Evolutionary conservation across 2,329 filamentous ascomycete species (phyloP).

Genomic region (Fonsecaea pedrosoi): DNA sequence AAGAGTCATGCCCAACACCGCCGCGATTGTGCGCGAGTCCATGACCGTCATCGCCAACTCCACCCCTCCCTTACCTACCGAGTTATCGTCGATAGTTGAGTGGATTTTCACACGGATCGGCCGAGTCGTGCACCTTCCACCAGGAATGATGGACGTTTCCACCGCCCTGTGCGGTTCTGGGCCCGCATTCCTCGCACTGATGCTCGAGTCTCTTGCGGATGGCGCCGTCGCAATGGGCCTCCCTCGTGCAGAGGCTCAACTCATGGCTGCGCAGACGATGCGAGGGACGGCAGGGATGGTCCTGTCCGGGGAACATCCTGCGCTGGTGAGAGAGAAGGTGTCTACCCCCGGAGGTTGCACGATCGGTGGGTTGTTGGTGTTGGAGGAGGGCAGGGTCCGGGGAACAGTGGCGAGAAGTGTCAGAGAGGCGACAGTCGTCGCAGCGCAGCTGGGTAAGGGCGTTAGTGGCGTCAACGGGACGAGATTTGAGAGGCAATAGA

Average conservation of each 20-base stretch:
- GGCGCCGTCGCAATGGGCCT: slow-evolving; percentile 69
- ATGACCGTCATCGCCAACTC: slow-evolving; percentile 79
- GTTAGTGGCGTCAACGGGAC: slow-evolving; percentile 40
- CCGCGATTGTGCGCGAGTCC: slow-evolving; percentile 75
- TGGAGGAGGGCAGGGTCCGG: slow-evolving; percentile 80
- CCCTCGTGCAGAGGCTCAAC: slow-evolving; percentile 63
- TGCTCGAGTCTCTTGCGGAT: slow-evolving; percentile 66
- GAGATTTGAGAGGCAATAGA: slow-evolving; percentile 31
- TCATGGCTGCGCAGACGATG: slow-evolving; percentile 69
- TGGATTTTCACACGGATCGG: slow-evolving; percentile 65
- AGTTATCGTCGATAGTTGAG: slow-evolving; percentile 54
- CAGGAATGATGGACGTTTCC: slow-evolving; percentile 40
- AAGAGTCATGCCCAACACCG: slow-evolving; percentile 84
- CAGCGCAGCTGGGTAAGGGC: slow-evolving; percentile 57
- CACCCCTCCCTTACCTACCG: slow-evolving; percentile 54
- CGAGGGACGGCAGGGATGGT: slow-evolving; percentile 65
- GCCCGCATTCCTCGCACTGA: slow-evolving; percentile 66
- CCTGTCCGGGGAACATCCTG: slow-evolving; percentile 65
- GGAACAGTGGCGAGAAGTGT: slow-evolving; percentile 72
- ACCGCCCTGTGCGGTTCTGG: slow-evolving; percentile 58
- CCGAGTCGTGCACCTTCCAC: slow-evolving; percentile 38
- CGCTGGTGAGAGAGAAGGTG: slow-evolving; percentile 65
- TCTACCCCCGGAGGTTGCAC: slow-evolving; percentile 69
- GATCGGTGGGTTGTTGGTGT: slow-evolving; percentile 65
- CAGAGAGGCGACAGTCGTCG: slow-evolving; percentile 65